phyloP scores from a whole-genome alignment of 164 flowering plant species.

The grape (Vitis vinifera) region DNA sequence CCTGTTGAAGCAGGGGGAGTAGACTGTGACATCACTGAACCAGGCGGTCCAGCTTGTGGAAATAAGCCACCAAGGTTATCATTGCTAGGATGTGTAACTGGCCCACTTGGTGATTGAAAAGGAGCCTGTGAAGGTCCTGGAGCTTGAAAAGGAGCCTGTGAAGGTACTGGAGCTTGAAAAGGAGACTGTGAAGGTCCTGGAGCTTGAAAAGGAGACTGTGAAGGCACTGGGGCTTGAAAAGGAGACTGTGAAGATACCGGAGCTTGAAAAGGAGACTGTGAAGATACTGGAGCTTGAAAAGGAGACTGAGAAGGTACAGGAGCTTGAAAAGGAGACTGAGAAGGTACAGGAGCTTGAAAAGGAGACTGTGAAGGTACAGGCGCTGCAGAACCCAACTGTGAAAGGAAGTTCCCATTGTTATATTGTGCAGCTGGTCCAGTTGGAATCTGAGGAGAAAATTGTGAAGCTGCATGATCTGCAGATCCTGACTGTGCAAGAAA shows the following conservation, averaged over 20 bases:
- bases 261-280: not conserved
- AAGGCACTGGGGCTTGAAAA: conserved; percentile 6
- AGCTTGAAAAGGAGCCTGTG: conserved; percentile 21
- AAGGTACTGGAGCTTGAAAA: conserved; percentile 23
- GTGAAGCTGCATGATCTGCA: conserved; percentile 10
- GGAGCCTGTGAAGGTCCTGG: conserved; percentile 27
- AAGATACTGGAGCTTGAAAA: conserved; percentile 6
- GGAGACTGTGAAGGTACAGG: conserved; percentile 4
- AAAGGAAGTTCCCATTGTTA: conserved; percentile 11
- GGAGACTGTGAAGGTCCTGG: conserved; percentile 23
- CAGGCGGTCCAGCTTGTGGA: conserved; percentile 30
- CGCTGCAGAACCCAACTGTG: not conserved
- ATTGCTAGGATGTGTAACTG: conserved; percentile 21
- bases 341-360: conserved; percentile 23
- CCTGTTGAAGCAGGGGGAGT: conserved; percentile 33
- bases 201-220: conserved; percentile 20
- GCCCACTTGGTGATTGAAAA: conserved; percentile 22
- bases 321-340: conserved; percentile 8
- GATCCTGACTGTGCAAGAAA: conserved; percentile 30
- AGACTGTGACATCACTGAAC: conserved; percentile 29
- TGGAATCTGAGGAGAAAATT: conserved; percentile 20
- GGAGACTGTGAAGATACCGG: conserved; percentile 26
- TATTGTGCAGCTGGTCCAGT: conserved; percentile 7
- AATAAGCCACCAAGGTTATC: conserved; percentile 29
- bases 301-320: too few relatives aligned